Evolutionary conservation across 805 yeast genomes (phyloP).

Genomic region (Suhomyces emberorum): DNA sequence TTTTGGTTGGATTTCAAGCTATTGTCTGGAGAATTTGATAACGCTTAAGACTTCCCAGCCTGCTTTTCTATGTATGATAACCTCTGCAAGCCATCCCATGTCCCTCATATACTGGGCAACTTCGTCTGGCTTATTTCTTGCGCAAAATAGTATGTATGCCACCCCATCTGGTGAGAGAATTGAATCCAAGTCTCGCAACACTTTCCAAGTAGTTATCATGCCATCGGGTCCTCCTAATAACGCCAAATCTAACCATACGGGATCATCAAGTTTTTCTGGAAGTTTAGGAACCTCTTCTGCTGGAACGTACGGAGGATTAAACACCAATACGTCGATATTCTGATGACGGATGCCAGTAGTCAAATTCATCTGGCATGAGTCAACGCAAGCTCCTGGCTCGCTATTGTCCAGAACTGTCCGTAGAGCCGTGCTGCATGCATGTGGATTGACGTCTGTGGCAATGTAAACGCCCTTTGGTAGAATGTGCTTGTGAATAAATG

Average conservation of each 20-base stretch:
- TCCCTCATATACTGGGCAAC: slow-evolving; percentile 49
- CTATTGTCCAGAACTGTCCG: slow-evolving; percentile 21
- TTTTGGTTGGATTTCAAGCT: no score
- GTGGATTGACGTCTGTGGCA: slow-evolving; percentile 79
- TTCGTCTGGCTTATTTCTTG: slow-evolving; percentile 73
- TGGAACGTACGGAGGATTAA: slow-evolving; percentile 98
- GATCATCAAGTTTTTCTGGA: slow-evolving; percentile 46
- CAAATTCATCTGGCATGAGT: slow-evolving; percentile 52
- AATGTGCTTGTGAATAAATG: slow-evolving; percentile 65
- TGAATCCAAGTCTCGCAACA: slow-evolving; percentile 52
- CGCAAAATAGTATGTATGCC: slow-evolving; percentile 90
- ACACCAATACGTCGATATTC: slow-evolving; percentile 68
- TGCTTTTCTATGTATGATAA: slow-evolving; percentile 70
- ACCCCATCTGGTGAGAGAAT: slow-evolving; percentile 60
- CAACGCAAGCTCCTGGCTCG: slow-evolving; percentile 12
- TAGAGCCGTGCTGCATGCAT: slow-evolving; percentile 55
- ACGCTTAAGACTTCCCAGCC: slow-evolving; percentile 94
- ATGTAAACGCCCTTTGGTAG: slow-evolving; percentile 50
- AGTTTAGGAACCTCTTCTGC: slow-evolving; percentile 66
- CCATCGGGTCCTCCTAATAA: slow-evolving; percentile 88
- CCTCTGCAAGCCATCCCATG: slow-evolving; percentile 51
- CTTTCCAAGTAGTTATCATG: slow-evolving; percentile 73
- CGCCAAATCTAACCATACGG: slow-evolving; percentile 84
- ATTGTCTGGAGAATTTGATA: slow-evolving; percentile 55
- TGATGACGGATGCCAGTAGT: slow-evolving; percentile 45